Evolutionary conservation across 108 stramenopile species (phyloP), one percentile per base, ranked within the genome.

Genomic region (Nannochloropsis gaditana): DNA sequence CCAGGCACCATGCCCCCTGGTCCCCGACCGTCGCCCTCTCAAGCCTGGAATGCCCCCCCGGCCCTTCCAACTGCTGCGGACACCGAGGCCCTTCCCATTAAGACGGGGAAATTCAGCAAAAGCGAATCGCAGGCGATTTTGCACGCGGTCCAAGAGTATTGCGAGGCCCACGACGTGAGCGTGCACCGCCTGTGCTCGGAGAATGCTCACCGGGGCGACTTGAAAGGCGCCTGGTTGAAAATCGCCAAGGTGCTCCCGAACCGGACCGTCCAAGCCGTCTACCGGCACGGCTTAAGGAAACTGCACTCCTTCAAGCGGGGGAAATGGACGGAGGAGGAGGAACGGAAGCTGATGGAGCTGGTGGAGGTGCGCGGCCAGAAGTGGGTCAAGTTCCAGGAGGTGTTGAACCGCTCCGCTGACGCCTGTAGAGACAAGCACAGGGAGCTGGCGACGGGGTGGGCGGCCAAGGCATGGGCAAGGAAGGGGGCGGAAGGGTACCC

Each of bases 21-120:
- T 31, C 31, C 31, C 31, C 31, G 31, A 31, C 31, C 31, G 31
- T 1, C 31, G 31, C 31, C 31, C 31, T 31, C 31, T 31, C 31
- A 31, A 31, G 31, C 31, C 31, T 31, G 31, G 31, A 31, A 31
- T 31, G 31, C 31, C 31, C 31, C 31, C 31, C 31, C 31, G 1
- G 31, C 31, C 31, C 31, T 31, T 31, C 31, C 31, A 31, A 31
- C 31, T 31, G 31, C 31, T 31, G 31, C 31, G 31, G 31, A 31
- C 31, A 1, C 59, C 59, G 59, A n/a, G 19, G 15, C 59, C 59
- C 19, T 3, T 73, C 59, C 59, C 59, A 73, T 73, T 2, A 73
- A 73, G n/a, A 21, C 86, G 50, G 87, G 87, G 19, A 87, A 87
- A 41, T 87, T 85, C 42, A 87, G 87, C 84, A 84, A 84, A 19